These are phyloP conservation scores for Tylopilus vinaceipallidus DNA, from an alignment of 768 basidiomycete genomes.

Conservation along the genomic window DNA sequence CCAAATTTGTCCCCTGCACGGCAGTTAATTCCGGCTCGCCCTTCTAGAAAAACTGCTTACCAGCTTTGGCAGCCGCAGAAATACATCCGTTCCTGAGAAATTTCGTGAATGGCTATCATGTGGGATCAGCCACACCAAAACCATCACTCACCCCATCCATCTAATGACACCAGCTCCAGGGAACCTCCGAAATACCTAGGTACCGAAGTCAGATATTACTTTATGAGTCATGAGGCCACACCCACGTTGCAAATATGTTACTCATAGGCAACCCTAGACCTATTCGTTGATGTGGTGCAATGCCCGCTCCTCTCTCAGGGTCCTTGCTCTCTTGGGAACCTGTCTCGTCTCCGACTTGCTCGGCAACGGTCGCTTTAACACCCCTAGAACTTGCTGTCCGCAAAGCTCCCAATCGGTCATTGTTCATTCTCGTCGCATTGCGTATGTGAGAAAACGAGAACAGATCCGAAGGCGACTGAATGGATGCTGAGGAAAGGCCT, in stretches of 20 bases:
- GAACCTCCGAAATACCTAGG: constrained; percentile 80
- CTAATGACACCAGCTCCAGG: constrained; percentile 72
- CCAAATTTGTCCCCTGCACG: constrained; percentile 75
- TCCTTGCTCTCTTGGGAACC: constrained; percentile 28
- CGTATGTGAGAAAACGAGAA: constrained; percentile 89
- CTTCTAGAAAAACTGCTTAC: constrained; percentile 39
- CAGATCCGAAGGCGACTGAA: constrained; percentile 68
- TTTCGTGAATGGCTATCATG: constrained; percentile 1
- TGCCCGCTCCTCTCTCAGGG: constrained; percentile 43
- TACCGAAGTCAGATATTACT: not conserved
- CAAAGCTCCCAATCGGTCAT: constrained; percentile 64
- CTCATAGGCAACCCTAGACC: constrained; percentile 89
- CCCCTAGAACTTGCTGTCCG: constrained; percentile 62
- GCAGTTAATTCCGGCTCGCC: not conserved
- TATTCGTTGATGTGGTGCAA: constrained; percentile 59
- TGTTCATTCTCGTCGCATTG: constrained; percentile 67
- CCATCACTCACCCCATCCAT: constrained; percentile 75
- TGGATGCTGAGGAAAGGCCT: constrained; percentile 54
- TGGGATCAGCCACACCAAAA: not conserved
- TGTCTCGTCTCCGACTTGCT: constrained; percentile 54
- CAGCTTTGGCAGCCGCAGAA: constrained; percentile 75
- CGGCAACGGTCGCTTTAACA: constrained; percentile 74
- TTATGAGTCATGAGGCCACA: constrained; percentile 4
- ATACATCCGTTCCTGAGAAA: constrained; percentile 73
- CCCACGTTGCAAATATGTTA: constrained; percentile 80